Conservation (phyloP, 2,329 filamentous ascomycete species). For the Coccinonectria pachysandricola region DNA sequence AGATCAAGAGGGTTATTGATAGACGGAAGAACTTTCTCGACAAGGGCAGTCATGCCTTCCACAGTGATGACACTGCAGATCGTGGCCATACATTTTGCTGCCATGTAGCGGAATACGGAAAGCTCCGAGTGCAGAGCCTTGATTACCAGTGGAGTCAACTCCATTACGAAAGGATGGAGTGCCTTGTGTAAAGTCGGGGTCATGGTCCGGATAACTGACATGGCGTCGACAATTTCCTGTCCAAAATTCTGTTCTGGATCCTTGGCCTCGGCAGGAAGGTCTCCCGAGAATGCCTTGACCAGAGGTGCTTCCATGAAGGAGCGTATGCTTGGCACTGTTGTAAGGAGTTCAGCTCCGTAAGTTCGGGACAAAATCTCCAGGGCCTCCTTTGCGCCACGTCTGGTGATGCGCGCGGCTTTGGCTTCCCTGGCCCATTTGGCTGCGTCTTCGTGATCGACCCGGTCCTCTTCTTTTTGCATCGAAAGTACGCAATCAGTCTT, state of each 20-base stretch:
- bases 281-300: conserved; percentile 58
- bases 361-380: conserved; percentile 74
- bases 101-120: conserved; percentile 90
- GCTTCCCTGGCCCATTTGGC: conserved; percentile 84
- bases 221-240: conserved; percentile 85
- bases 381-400: conserved; percentile 87
- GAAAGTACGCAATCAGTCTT: conserved; percentile 79
- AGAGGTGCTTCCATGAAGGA: conserved; percentile 76
- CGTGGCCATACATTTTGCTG: conserved; percentile 93
- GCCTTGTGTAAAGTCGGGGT: conserved; percentile 76
- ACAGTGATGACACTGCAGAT: conserved; percentile 95
- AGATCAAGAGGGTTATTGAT: conserved; percentile 87
- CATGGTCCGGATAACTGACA: conserved; percentile 86
- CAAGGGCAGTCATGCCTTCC: conserved; percentile 89
- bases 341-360: conserved; percentile 69
- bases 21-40: conserved; percentile 83
- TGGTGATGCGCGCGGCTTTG: conserved; percentile 77
- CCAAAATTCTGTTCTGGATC: conserved; percentile 68
- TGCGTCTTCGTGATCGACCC: conserved; percentile 83
- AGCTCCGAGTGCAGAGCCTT: conserved; percentile 80
- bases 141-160: conserved; percentile 74
- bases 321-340: conserved; percentile 74
- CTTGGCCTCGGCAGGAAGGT: conserved; percentile 61
- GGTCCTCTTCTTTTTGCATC: conserved; percentile 92
- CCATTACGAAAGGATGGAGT: conserved; percentile 70